A percentile compares a stretch with the other conserved stretches of the same genome.
Evolutionary conservation across 2,329 filamentous ascomycete species (phyloP).

Genomic region (Onygenales sp.): DNA sequence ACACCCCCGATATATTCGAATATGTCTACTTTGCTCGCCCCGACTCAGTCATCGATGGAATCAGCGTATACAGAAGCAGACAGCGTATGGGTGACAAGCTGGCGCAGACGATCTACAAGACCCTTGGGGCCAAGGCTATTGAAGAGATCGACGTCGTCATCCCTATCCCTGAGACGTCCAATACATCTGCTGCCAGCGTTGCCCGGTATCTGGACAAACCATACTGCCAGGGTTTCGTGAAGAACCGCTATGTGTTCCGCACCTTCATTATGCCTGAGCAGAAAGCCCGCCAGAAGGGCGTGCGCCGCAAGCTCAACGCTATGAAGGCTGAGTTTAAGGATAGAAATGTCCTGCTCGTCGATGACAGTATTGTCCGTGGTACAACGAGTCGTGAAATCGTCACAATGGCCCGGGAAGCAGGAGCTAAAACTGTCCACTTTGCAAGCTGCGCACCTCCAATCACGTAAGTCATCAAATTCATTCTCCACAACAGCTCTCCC

Average conservation of each 20-base stretch:
- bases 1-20: conserved; percentile 80
- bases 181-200: conserved; percentile 67
- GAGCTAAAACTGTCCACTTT: conserved; percentile 73
- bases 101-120: conserved; percentile 59
- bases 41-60: conserved; percentile 76
- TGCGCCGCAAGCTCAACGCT: conserved; percentile 79
- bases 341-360: conserved; percentile 72
- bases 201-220: conserved; percentile 68
- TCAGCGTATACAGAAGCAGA: conserved; percentile 73
- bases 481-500: background rate
- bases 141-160: conserved; percentile 72
- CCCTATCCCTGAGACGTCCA: conserved; percentile 74
- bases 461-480: conserved; percentile 35
- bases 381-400: conserved; percentile 74
- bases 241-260: conserved; percentile 81
- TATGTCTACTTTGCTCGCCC: conserved; percentile 81
- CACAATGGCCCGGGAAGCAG: conserved; percentile 73
- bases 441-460: conserved; percentile 74
- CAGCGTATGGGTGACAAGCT: conserved; percentile 80
- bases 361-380: conserved; percentile 83
- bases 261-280: conserved; percentile 86
- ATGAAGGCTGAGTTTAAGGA: conserved; percentile 78
- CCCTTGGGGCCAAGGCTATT: conserved; percentile 59
- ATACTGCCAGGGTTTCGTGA: conserved; percentile 73
- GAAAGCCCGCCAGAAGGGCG: conserved; percentile 68